Percentiles rank a stretch among this genome's conserved stretches.
phyloP scores from a whole-genome alignment of 2,329 filamentous ascomycete species.

The Falciphora oryzae region DNA sequence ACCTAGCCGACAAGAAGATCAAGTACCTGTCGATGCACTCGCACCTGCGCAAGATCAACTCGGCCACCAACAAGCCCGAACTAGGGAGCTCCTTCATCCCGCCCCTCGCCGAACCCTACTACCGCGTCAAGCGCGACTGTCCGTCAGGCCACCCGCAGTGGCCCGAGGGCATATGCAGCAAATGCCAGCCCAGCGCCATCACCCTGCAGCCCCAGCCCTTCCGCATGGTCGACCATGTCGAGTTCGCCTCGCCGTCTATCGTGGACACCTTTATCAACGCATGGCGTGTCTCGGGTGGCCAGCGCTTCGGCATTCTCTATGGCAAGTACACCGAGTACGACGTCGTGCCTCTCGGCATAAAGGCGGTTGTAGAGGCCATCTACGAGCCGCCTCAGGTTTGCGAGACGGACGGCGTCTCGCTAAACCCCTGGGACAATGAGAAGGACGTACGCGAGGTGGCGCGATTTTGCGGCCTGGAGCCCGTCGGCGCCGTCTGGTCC shows the following conservation, averaged over 20 bases:
- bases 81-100: slow-evolving; percentile 93
- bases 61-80: slow-evolving; percentile 93
- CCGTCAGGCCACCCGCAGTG: slow-evolving; percentile 89
- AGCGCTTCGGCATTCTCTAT: slow-evolving; percentile 86
- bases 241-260: slow-evolving; percentile 79
- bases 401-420: slow-evolving; percentile 80
- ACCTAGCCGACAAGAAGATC: slow-evolving; percentile 93
- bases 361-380: slow-evolving; percentile 93
- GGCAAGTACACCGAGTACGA: slow-evolving; percentile 86
- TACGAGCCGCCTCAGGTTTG: slow-evolving; percentile 92
- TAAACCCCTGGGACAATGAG: slow-evolving; percentile 81
- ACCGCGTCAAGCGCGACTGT: slow-evolving; percentile 80
- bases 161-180: slow-evolving; percentile 95
- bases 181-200: slow-evolving; percentile 96
- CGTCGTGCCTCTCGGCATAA: slow-evolving; percentile 88
- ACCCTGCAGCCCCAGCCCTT: slow-evolving; percentile 89
- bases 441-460: slow-evolving; percentile 76
- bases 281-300: slow-evolving; percentile 79
- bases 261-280: slow-evolving; percentile 89
- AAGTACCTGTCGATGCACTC: slow-evolving; percentile 97
- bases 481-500: slow-evolving; percentile 90
- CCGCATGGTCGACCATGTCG: slow-evolving; percentile 97
- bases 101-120: slow-evolving; percentile 87
- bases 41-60: slow-evolving; percentile 89
- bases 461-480: slow-evolving; percentile 75